Evolutionary conservation across 352 stramenopile genomes (phyloP), one percentile per base, ranked within the genome.

Genomic region (Globisporangium irregulare): DNA sequence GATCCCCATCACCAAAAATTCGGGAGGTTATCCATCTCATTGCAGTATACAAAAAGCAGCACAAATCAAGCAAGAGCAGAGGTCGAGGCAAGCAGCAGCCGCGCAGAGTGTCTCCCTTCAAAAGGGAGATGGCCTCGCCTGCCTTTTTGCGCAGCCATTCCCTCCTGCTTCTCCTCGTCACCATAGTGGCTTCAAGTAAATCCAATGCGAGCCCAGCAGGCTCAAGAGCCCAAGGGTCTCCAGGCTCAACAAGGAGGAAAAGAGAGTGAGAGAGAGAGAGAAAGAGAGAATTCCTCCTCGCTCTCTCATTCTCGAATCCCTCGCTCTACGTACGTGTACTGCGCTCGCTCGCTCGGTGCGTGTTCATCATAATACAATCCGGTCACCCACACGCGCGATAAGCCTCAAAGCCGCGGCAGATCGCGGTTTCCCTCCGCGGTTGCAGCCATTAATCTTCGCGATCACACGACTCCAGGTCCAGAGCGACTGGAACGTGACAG

Each of bases 161-260:
- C 62, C 24, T 53, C 60, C 60, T 48, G 60, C 60, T 50, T 32
- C 12, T 20, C n/a, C 20, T 41, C 54, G 54, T 58, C 32, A 1
- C 10, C 48, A 66, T 66, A 66, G 27, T 66, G 25, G 46, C 46
- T 59, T 29, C 50, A 46, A 66, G 61, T 64, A 24, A 64, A 59
- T 34, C 41, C 41, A 50, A 50, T 32, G 0, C 41, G 41, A 50
- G 41, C 15, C 41, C 41, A 18, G 12, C 36, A 43, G 36, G 32
- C 32, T 38, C 32, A 38, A 38, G 7, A 38, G 29, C 29, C 4
- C 32, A 38, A 38, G 32, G 3, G 32, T 12, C 14, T 43, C 14
- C 38, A 46, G 38, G 38, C 38, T 46, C 38, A 46, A 46, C 38
- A 46, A 46, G 38, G 38, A 38, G 32, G 32, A 38, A 38, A 7